These are phyloP conservation scores for Entelexis sorbosivorans DNA, from an alignment of 1,139 yeast species.

Conservation along the genomic window DNA sequence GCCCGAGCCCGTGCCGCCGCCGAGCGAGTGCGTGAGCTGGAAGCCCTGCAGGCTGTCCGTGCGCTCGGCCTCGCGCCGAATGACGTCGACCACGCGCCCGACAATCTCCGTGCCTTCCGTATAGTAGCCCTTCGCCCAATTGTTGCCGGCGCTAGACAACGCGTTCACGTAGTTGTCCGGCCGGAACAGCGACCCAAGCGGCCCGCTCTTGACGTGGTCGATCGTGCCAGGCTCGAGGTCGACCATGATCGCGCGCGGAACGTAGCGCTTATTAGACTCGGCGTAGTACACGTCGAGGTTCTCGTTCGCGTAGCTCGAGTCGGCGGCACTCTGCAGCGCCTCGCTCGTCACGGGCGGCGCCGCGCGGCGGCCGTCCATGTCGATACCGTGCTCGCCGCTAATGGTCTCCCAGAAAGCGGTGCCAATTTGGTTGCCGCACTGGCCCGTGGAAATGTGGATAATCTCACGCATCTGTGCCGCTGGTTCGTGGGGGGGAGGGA, in stretches of 20 bases:
- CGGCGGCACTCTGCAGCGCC: constrained; percentile 7
- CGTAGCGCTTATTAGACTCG: constrained; percentile 61
- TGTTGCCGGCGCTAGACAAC: constrained; percentile 86
- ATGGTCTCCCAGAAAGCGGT: constrained; percentile 59
- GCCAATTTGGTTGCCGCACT: constrained; percentile 97
- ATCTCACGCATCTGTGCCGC: constrained; percentile 20
- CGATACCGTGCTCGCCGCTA: constrained; percentile 93
- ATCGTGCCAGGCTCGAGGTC: constrained; percentile 92
- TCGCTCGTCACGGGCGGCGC: not conserved
- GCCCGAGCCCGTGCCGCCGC: constrained; percentile 97
- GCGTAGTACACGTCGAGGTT: constrained; percentile 46
- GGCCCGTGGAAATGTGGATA: constrained; percentile 96
- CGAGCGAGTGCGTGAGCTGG: constrained; percentile 85
- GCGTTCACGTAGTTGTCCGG: constrained; percentile 87
- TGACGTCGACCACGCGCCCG: constrained; percentile 76
- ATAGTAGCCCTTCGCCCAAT: constrained; percentile 95
- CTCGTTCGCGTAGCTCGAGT: constrained; percentile 35
- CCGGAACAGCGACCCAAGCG: constrained; percentile 72
- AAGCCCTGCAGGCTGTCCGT: constrained; percentile 90
- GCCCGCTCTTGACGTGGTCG: constrained; percentile 67
- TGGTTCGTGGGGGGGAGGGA: not conserved
- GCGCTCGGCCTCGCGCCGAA: constrained; percentile 88
- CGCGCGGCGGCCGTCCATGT: constrained; percentile 48
- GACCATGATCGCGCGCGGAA: constrained; percentile 84
- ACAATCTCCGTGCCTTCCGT: constrained; percentile 93